These are phyloP conservation scores for Metarhizium brunneum DNA, from an alignment of 2,329 filamentous ascomycete genomes.

Conservation along the genomic window DNA sequence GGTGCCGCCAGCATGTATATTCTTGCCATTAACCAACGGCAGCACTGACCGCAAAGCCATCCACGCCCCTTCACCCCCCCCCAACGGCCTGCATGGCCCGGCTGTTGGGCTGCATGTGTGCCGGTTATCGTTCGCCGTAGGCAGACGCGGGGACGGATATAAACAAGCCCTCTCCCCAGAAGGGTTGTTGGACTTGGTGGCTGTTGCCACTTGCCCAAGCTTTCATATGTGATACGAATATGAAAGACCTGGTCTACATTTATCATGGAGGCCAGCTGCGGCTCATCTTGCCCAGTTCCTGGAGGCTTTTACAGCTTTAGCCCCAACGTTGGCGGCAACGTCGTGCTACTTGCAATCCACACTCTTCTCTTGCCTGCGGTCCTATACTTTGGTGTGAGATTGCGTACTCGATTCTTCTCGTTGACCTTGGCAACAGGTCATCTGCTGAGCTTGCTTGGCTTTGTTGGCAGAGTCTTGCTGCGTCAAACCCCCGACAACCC, in stretches of 20 bases:
- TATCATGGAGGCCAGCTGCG: conserved; percentile 27
- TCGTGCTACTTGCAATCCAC: conserved; percentile 30
- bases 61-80: not conserved
- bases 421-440: conserved; percentile 30
- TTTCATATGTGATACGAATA: conserved; percentile 11
- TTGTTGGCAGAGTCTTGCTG: conserved; percentile 35
- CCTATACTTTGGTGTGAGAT: conserved; percentile 28
- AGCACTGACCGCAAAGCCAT: not conserved
- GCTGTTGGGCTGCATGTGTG: conserved; percentile 1
- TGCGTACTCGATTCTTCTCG: conserved; percentile 31
- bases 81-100: not conserved
- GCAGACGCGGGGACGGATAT: not conserved
- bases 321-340: conserved; percentile 30
- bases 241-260: conserved; percentile 14
- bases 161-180: not conserved
- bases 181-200: conserved; percentile 7
- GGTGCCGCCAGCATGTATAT: too few species aligned
- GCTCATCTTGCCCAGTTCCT: conserved; percentile 24
- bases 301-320: conserved; percentile 28
- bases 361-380: conserved; percentile 28
- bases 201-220: conserved; percentile 1
- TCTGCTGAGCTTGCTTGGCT: conserved; percentile 34
- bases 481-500: conserved; percentile 21
- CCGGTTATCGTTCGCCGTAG: not conserved
- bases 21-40: not conserved